Base-by-base conservation (phyloP, 1,139 yeast genomes). In the Saccharomycopsis crataegensis region DNA sequence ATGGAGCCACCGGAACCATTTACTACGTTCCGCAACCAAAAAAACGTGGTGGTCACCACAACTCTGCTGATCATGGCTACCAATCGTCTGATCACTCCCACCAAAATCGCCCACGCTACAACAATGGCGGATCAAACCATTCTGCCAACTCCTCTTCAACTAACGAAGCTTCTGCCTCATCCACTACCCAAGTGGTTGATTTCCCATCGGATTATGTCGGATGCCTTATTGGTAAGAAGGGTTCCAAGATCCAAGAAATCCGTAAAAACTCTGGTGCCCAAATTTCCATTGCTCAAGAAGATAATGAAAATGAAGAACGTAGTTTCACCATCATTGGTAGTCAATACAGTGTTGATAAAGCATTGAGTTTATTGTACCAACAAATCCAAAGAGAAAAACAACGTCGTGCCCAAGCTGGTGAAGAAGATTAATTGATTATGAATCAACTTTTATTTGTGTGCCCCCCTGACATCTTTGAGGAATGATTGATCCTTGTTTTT, bases 151-250 rank as follows among this genome's bases (percentile, higher is more conserved):
- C 52, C 14, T 48, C 55, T n/a, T 34, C 46, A 8, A 11, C 43
- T 7, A 43, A 40, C n/a, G 54, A 51, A 12, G 12, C 52, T 7
- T 46, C 57, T 43, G 64, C 61, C 28, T 67, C 62, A 43, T 72
- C 68, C 53, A 63, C 68, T 45, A 66, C 72, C 8, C 76, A 73
- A 51, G 70, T 70, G 38, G 73, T 83, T 40, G 71, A 79, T 22
- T 85, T 89, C 66, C 89, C 96, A 43, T 83, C 86, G 61, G 90
- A 83, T 57, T 83, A 84, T 73, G 96, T 90, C 51, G 97, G 97
- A 49, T 94, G 96, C 51, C 76, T 90, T 56, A 88, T 90, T 64
- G 97, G 97, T 61, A 85, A 85, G 63, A 83, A 84, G 61, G 96
- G 96, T 47, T 73, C 87, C 47, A 79, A 95, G 70, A 88, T 90